A percentile compares a stretch with the other conserved stretches of the same genome.
Conservation (phyloP, 176 grass and related monocot genomes). For the Neostapfia colusana region DNA sequence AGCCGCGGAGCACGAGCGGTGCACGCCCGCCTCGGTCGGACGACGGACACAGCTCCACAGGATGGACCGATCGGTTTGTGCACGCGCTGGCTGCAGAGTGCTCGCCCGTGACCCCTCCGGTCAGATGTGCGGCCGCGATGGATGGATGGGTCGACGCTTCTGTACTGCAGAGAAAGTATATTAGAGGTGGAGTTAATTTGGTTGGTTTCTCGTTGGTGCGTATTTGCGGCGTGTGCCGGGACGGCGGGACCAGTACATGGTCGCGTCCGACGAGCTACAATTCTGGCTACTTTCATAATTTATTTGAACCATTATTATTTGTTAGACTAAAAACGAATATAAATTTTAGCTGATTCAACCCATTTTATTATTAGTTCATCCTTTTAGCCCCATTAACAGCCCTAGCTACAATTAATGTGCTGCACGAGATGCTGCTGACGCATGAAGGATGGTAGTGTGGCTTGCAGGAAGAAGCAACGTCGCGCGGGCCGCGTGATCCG, state of each 20-base stretch:
- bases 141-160: not conserved
- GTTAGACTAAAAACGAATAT: too few species aligned
- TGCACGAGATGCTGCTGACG: not conserved
- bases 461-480: not conserved
- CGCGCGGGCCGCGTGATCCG: not conserved
- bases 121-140: not conserved
- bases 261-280: too few species aligned
- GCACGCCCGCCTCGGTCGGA: not conserved
- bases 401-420: too few species aligned
- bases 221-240: not conserved
- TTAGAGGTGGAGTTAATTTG: not conserved
- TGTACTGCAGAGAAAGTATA: not conserved
- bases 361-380: too few species aligned
- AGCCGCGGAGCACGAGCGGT: not conserved
- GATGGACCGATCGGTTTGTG: not conserved
- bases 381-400: too few species aligned
- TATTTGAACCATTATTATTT: too few species aligned
- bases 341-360: too few species aligned
- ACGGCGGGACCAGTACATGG: too few species aligned
- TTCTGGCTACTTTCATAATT: too few species aligned
- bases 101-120: not conserved
- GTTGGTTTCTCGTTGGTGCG: not conserved
- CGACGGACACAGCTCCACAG: not conserved
- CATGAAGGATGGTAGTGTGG: not conserved
- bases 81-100: not conserved